Percentiles rank a stretch among this genome's conserved stretches.
phyloP scores from a whole-genome alignment of 192 early-diverging fungal genomes.

The Coemansia sp. region DNA sequence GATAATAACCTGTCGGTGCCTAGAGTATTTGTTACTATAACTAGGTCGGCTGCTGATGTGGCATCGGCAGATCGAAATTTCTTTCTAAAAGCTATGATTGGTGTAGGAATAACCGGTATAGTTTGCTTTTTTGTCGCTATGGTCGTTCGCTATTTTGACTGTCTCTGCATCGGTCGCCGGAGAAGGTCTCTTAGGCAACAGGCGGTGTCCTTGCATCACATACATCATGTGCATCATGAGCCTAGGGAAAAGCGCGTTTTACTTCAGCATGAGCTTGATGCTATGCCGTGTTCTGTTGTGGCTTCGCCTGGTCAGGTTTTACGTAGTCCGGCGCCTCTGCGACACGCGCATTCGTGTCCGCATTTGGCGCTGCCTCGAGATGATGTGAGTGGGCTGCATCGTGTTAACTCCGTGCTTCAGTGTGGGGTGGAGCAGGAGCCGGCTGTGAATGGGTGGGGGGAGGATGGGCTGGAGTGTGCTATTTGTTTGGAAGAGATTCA shows the following conservation, averaged over 20 bases:
- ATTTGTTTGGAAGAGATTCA: constrained; percentile 49
- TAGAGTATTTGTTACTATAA: constrained; percentile 29
- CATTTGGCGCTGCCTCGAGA: neutral
- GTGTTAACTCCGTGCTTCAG: neutral
- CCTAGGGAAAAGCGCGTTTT: constrained; percentile 21
- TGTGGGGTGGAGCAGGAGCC: neutral
- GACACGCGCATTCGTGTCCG: neutral
- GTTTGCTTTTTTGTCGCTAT: constrained; percentile 48
- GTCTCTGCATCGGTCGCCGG: constrained; percentile 11
- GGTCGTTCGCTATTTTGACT: constrained; percentile 45
- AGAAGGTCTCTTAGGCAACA: too few species aligned
- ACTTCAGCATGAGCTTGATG: constrained; percentile 35
- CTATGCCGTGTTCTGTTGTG: constrained; percentile 35
- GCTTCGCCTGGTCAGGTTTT: neutral
- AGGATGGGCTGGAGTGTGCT: constrained; percentile 26
- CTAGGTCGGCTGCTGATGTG: constrained; percentile 32
- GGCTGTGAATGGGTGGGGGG: neutral
- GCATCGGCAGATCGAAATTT: constrained; percentile 44
- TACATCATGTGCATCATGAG: neutral
- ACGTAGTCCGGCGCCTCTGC: neutral
- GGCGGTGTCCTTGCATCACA: neutral
- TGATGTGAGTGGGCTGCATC: neutral
- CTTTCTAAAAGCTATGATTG: constrained; percentile 51
- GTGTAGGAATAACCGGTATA: constrained; percentile 45
- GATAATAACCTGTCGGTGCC: neutral